Evolutionary conservation across 75 land plant species (phyloP).

Genomic region (Ceratopteris richardii): DNA sequence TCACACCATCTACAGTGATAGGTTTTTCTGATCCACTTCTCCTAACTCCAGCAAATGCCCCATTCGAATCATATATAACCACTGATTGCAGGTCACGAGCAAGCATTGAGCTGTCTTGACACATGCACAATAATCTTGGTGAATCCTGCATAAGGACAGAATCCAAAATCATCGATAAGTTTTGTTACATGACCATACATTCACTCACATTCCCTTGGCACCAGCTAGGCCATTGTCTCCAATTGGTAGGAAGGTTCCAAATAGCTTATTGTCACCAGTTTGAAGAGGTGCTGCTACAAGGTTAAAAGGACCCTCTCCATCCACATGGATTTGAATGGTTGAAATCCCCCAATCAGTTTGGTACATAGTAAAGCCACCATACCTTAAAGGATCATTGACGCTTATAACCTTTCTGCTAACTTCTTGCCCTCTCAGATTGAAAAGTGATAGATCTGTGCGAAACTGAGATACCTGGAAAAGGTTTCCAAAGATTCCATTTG

Average conservation of each 20-base stretch:
- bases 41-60: constrained; percentile 85
- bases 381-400: constrained; percentile 86
- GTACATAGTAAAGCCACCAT: constrained; percentile 88
- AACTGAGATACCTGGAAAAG: constrained; percentile 70
- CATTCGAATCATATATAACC: constrained; percentile 80
- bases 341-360: constrained; percentile 97
- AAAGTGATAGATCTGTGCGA: constrained; percentile 67
- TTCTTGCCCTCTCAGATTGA: constrained; percentile 47
- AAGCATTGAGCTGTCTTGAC: constrained; percentile 65
- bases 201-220: constrained; percentile 86
- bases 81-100: constrained; percentile 93
- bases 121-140: not conserved
- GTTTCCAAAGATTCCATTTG: not conserved
- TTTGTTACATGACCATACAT: not conserved
- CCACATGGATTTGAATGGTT: constrained; percentile 61
- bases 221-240: constrained; percentile 43
- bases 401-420: constrained; percentile 72
- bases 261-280: constrained; percentile 91
- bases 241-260: constrained; percentile 79
- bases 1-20: constrained; percentile 66
- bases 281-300: constrained; percentile 79
- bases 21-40: constrained; percentile 78
- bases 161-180: no score
- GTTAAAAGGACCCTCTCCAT: constrained; percentile 89
- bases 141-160: not conserved